Evolutionary conservation across 2,329 filamentous ascomycete species (phyloP).

Genomic region (Nemania sp.): DNA sequence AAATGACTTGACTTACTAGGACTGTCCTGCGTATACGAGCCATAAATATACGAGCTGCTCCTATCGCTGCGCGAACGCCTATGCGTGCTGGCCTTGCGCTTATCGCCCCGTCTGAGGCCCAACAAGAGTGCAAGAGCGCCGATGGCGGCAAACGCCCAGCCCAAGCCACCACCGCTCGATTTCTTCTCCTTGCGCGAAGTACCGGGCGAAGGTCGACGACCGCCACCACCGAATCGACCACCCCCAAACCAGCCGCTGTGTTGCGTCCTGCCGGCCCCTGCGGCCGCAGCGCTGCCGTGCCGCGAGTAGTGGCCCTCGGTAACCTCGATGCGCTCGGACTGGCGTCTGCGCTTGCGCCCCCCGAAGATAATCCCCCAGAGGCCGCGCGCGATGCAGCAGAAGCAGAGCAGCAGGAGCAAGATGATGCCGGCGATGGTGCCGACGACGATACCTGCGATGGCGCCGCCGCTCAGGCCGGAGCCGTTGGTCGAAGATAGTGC

Average conservation of each 20-base stretch:
- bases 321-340: constrained; percentile 60
- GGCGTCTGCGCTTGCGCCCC: constrained; percentile 54
- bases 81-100: constrained; percentile 49
- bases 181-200: constrained; percentile 55
- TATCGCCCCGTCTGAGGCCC: constrained; percentile 53
- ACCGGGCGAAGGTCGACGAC: constrained; percentile 46
- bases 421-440: constrained; percentile 69
- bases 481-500: constrained; percentile 47
- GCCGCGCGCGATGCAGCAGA: constrained; percentile 70
- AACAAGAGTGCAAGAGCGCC: constrained; percentile 57
- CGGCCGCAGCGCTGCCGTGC: constrained; percentile 49
- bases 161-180: constrained; percentile 50
- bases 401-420: constrained; percentile 70
- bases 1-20: constrained; percentile 59
- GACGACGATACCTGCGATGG: constrained; percentile 81
- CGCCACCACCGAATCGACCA: constrained; percentile 39
- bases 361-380: constrained; percentile 65
- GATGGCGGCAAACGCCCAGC: constrained; percentile 58
- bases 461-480: constrained; percentile 66
- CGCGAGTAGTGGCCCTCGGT: constrained; percentile 65
- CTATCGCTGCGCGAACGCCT: constrained; percentile 48
- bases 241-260: constrained; percentile 62
- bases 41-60: constrained; percentile 57
- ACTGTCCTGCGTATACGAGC: constrained; percentile 55
- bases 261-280: constrained; percentile 54